Percentiles rank a stretch among this genome's conserved stretches.
These are phyloP conservation scores for Craterostigma plantagineum DNA, from an alignment of 257 asterid species.

Conservation along the genomic window DNA sequence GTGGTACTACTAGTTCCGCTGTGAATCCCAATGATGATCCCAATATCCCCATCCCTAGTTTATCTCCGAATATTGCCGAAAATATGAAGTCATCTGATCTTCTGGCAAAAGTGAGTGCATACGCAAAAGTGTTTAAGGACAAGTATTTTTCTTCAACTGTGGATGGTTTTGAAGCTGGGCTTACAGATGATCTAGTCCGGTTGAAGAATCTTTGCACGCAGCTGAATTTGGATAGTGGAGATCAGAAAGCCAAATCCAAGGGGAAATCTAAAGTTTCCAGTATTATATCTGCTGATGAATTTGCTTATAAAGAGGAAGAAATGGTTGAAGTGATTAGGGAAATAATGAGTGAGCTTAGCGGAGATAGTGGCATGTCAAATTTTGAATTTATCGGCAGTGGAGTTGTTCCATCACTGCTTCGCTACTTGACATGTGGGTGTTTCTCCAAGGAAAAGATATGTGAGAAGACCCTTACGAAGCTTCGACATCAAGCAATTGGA, in stretches of 20 bases:
- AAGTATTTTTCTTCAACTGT: slow-evolving; percentile 66
- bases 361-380: slow-evolving; percentile 88
- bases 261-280: slow-evolving; percentile 75
- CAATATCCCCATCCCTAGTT: slow-evolving; percentile 22
- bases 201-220: slow-evolving; percentile 73
- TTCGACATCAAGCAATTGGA: slow-evolving; percentile 72
- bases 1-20: slow-evolving; percentile 40
- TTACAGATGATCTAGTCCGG: slow-evolving; percentile 71
- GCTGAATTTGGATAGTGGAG: slow-evolving; percentile 48
- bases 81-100: slow-evolving; percentile 17
- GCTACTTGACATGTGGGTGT: slow-evolving; percentile 78
- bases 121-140: slow-evolving; percentile 80
- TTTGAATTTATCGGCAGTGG: slow-evolving; percentile 98
- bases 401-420: slow-evolving; percentile 64
- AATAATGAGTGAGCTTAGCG: slow-evolving; percentile 72
- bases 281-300: slow-evolving; percentile 30
- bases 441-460: slow-evolving; percentile 63
- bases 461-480: slow-evolving; percentile 50
- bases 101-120: slow-evolving; percentile 54
- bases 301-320: slow-evolving; percentile 43
- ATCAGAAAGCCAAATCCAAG: slow-evolving; percentile 47
- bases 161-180: slow-evolving; percentile 46
- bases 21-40: slow-evolving; percentile 35
- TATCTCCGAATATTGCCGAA: too few relatives aligned
- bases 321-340: slow-evolving; percentile 56